phyloP scores from a whole-genome alignment of 2,329 filamentous ascomycete genomes.

The Botryotinia calthae region DNA sequence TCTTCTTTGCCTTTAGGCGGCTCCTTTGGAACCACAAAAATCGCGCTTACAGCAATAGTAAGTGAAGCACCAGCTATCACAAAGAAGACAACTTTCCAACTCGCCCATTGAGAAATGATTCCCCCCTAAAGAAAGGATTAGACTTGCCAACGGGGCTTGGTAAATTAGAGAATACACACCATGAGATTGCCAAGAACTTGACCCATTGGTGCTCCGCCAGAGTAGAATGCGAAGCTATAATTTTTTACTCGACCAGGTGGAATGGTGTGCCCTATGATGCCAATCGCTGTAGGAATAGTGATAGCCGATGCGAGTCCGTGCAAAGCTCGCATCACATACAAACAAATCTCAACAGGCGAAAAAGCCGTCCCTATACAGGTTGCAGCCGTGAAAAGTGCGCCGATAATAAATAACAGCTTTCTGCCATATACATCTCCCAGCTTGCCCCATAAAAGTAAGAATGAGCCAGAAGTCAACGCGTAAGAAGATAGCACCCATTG shows the following conservation, averaged over 20 bases:
- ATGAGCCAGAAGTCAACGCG: constrained; percentile 47
- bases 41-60: constrained; percentile 53
- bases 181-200: constrained; percentile 58
- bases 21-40: constrained; percentile 58
- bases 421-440: constrained; percentile 51
- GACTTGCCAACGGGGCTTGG: neutral
- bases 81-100: constrained; percentile 68
- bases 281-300: constrained; percentile 69
- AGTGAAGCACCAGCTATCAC: constrained; percentile 59
- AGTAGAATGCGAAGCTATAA: constrained; percentile 65
- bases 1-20: constrained; percentile 34
- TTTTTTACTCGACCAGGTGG: constrained; percentile 67
- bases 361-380: constrained; percentile 62
- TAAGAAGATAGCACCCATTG: constrained; percentile 40
- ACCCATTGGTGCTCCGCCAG: constrained; percentile 63
- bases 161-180: constrained; percentile 12
- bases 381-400: constrained; percentile 58
- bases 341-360: constrained; percentile 63
- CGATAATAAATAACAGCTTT: constrained; percentile 46
- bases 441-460: constrained; percentile 50
- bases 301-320: constrained; percentile 61
- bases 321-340: constrained; percentile 63
- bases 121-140: constrained; percentile 48
- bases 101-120: constrained; percentile 60
- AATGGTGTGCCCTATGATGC: constrained; percentile 66